Conservation (phyloP, 2,329 filamentous ascomycete genomes). For the Pseudopithomyces maydicus region DNA sequence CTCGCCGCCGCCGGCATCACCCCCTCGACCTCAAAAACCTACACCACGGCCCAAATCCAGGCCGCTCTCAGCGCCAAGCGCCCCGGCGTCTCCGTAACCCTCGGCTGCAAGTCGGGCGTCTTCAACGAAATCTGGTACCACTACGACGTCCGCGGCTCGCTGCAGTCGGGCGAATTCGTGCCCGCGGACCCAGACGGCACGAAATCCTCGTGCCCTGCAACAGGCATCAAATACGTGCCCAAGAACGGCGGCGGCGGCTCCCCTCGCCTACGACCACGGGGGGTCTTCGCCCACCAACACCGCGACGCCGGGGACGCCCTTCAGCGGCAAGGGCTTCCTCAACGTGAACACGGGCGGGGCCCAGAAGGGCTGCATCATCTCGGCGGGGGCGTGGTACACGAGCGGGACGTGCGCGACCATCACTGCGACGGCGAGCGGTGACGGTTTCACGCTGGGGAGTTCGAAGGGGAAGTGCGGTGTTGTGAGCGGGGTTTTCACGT, state of each 20-base stretch:
- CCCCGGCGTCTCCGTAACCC: constrained; percentile 62
- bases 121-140: constrained; percentile 66
- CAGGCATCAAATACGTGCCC: constrained; percentile 68
- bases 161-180: constrained; percentile 66
- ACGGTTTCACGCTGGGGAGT: constrained; percentile 38
- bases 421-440: constrained; percentile 52
- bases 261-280: constrained; percentile 34
- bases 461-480: constrained; percentile 58
- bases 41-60: constrained; percentile 64
- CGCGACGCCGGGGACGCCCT: constrained; percentile 48
- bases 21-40: constrained; percentile 61
- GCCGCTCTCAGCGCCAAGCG: constrained; percentile 58
- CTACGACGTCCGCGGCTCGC: constrained; percentile 64
- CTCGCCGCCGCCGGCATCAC: constrained; percentile 66
- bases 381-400: constrained; percentile 69
- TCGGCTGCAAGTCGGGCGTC: constrained; percentile 58
- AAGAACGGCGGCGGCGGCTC: constrained; percentile 51
- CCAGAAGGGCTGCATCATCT: constrained; percentile 70
- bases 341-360: constrained; percentile 58
- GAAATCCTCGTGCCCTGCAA: constrained; percentile 65
- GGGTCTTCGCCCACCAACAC: constrained; percentile 36
- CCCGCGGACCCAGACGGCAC: constrained; percentile 62
- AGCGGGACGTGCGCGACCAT: constrained; percentile 71
- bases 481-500: constrained; percentile 59
- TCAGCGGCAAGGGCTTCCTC: constrained; percentile 65